Conservation (phyloP, 2,329 filamentous ascomycete species). For the Chaetomium olivaceum region DNA sequence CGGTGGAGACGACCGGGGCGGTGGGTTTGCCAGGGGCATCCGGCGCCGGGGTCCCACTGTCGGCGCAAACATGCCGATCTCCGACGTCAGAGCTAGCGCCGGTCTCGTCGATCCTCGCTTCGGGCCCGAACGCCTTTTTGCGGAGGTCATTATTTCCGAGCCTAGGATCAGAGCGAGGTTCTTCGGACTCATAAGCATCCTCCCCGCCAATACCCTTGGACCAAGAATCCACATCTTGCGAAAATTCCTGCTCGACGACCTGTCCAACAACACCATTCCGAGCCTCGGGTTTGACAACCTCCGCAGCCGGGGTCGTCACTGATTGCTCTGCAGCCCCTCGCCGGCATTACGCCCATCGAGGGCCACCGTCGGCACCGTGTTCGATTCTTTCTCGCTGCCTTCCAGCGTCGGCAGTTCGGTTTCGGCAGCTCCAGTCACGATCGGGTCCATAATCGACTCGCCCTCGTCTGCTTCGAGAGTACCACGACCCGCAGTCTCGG, state of each 20-base stretch:
- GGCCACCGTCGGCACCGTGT: neutral
- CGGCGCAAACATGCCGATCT: constrained; percentile 6
- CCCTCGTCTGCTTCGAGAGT: neutral
- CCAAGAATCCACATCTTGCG: constrained; percentile 4
- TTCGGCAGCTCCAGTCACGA: neutral
- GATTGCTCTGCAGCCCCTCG: neutral
- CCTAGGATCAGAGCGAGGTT: neutral
- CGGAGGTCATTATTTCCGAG: neutral
- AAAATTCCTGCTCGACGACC: neutral
- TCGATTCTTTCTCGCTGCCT: neutral
- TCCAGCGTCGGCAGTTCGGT: neutral
- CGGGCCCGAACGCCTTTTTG: neutral
- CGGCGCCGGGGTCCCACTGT: constrained; percentile 11
- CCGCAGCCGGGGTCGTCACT: no score
- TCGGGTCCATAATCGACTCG: neutral
- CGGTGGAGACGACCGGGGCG: constrained; percentile 17
- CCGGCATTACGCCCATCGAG: neutral
- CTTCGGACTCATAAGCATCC: neutral
- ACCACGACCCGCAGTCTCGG: neutral
- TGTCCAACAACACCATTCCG: neutral
- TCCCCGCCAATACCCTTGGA: neutral
- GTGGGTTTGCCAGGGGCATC: constrained; percentile 8
- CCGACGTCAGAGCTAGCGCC: neutral
- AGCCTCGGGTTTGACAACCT: neutral
- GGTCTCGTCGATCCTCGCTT: neutral